Evolutionary conservation across 225 moss, liverwort and hornwort genomes (phyloP).

Genomic region (Antitrichia curtipendula): DNA sequence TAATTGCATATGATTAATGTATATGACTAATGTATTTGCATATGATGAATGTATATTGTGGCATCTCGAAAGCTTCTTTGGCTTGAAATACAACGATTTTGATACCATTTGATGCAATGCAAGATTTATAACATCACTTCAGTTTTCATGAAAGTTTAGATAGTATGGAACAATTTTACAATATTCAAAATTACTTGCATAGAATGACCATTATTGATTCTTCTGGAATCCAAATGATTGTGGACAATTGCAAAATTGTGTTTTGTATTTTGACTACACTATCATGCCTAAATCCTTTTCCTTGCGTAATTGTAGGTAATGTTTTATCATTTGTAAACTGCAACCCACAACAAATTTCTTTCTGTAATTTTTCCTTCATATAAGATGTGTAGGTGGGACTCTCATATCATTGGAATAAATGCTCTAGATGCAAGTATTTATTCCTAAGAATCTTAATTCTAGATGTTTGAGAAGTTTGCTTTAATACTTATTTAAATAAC

Average conservation of each 20-base stretch:
- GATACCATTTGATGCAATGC: not conserved
- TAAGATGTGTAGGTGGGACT: not conserved
- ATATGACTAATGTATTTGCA: too few relatives aligned
- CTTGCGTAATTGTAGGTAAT: rapidly evolving
- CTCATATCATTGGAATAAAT: not conserved
- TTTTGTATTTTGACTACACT: not conserved
- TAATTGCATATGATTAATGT: not conserved
- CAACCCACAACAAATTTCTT: not conserved
- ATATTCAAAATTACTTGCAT: not conserved
- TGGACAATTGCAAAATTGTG: not conserved
- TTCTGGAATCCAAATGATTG: not conserved
- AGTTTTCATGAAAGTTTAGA: rapidly evolving
- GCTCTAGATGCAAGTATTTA: rapidly evolving
- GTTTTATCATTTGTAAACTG: not conserved
- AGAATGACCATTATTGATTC: rapidly evolving
- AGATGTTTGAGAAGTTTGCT: rapidly evolving
- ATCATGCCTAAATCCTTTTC: rapidly evolving
- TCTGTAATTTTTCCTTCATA: not conserved
- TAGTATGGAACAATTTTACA: not conserved
- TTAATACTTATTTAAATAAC: too few relatives aligned
- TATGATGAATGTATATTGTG: not conserved
- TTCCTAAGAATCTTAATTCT: not conserved
- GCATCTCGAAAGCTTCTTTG: rapidly evolving
- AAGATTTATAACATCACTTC: not conserved
- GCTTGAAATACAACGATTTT: not conserved